Percentiles rank a stretch among this genome's conserved stretches.
These are phyloP conservation scores for Neonectria neomacrospora DNA, from an alignment of 2,329 filamentous ascomycete species.

Conservation along the genomic window DNA sequence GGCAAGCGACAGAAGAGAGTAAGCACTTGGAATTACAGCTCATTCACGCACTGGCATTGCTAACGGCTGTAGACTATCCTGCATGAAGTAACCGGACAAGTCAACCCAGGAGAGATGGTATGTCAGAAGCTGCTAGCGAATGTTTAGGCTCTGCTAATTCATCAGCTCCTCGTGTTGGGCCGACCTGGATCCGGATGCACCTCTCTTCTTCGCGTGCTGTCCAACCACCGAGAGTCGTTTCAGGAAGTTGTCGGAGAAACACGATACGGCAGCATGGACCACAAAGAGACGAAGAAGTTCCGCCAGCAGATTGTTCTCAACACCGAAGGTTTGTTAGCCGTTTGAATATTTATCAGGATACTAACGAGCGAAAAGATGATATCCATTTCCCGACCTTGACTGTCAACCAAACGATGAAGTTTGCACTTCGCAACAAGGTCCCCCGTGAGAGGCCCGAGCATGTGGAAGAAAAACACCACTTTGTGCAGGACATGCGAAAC, in stretches of 20 bases:
- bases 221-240: constrained; percentile 46
- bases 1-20: constrained; percentile 18
- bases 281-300: constrained; percentile 39
- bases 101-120: constrained; percentile 57
- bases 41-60: background rate
- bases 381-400: constrained; percentile 74
- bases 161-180: constrained; percentile 47
- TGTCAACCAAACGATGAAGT: constrained; percentile 71
- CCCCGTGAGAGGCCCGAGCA: constrained; percentile 64
- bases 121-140: background rate
- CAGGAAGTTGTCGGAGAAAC: constrained; percentile 43
- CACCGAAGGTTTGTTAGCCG: constrained; percentile 40
- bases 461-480: constrained; percentile 42
- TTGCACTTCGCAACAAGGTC: constrained; percentile 70
- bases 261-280: constrained; percentile 42
- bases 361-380: constrained; percentile 51
- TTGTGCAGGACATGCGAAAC: constrained; percentile 47
- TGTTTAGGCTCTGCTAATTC: constrained; percentile 21
- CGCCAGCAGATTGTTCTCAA: constrained; percentile 48
- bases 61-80: constrained; percentile 50
- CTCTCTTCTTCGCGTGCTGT: constrained; percentile 45
- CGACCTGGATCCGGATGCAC: constrained; percentile 49
- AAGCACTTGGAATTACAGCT: background rate
- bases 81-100: constrained; percentile 52
- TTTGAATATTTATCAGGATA: background rate